Base-by-base conservation (phyloP, 306 rosid species). In the Begonia peltatifolia region DNA sequence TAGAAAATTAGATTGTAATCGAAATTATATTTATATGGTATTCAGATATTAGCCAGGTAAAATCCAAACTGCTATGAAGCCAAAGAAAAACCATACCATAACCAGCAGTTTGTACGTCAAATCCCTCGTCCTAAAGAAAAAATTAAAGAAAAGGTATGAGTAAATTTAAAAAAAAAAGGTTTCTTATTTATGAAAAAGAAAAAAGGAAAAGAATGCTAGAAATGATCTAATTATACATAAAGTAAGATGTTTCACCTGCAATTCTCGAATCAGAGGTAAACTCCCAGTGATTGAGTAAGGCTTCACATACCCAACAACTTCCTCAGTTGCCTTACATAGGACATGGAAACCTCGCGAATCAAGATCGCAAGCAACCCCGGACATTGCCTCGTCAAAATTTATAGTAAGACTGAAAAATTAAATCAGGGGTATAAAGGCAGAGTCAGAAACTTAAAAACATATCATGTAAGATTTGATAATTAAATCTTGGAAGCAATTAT, bases 361-460 rank as follows among this genome's bases (percentile, higher is more conserved):
- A 54, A 90, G 78, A 77, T 83, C 66, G 56, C 99, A 90, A 52
- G 96, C 96, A 73, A 90, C 86, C 71, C 96, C 99, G 12, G 96
- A 69, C 15, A 5, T 52, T 10, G 86, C 60, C 69, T 81, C 93
- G 13, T 87, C 79, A 53, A 78, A 90, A 68, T 68, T 75, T 65
- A 90, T 23, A 14, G 79, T 59, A 43, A 90, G 77, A 55, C 99
- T 90, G 84, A n/a, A 59, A 67, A 47, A 63, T 14, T 30, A 17
- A 17, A 17, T 17, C 18, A 17, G 18, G 18, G 38, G 38, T 30
- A 7, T 30, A 7, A 30, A 30, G 38, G 38, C 8, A 7, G 38
- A 30, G 38, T 30, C 9, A 2, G 9, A 30, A 30, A 30, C 38
- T 30, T 30, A 7, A 3, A 30, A 30, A 9, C 6, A 30, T 30